Percentiles rank a stretch among this genome's conserved stretches.
Conservation (phyloP, 2,329 filamentous ascomycete species). For the Venturia oleaginea region DNA sequence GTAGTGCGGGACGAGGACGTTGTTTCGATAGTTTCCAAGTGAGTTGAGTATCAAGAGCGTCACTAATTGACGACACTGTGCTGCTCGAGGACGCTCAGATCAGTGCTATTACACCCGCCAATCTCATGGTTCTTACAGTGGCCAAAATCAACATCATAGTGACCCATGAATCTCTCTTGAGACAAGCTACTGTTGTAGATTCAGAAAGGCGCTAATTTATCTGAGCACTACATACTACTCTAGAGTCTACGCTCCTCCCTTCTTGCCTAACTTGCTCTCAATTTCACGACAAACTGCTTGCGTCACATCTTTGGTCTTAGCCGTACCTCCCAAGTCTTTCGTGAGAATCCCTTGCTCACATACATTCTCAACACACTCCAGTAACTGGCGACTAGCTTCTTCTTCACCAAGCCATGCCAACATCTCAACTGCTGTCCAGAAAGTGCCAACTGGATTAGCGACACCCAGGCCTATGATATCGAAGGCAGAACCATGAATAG, state of each 20-base stretch:
- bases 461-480: slow-evolving; percentile 56
- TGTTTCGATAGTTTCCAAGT: slow-evolving; percentile 53
- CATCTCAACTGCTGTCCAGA: slow-evolving; percentile 64
- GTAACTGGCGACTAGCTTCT: slow-evolving; percentile 46
- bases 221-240: not conserved
- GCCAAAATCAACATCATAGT: not conserved
- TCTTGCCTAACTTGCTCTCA: slow-evolving; percentile 14
- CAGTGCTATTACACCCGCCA: not conserved
- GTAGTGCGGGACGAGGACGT: slow-evolving; percentile 63
- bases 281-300: slow-evolving; percentile 34
- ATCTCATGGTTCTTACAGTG: not conserved
- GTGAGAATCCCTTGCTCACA: slow-evolving; percentile 45
- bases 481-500: slow-evolving; percentile 54
- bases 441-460: slow-evolving; percentile 56
- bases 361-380: slow-evolving; percentile 46
- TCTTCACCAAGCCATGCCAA: slow-evolving; percentile 53
- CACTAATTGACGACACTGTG: not conserved
- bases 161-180: not conserved
- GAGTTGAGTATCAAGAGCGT: not conserved
- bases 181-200: not conserved
- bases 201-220: not conserved
- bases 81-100: not conserved
- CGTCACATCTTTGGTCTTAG: slow-evolving; percentile 34
- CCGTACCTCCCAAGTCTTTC: slow-evolving; percentile 43
- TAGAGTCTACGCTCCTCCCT: not conserved